phyloP scores from a whole-genome alignment of 306 rosid species.

The Lathyrus oleraceus region DNA sequence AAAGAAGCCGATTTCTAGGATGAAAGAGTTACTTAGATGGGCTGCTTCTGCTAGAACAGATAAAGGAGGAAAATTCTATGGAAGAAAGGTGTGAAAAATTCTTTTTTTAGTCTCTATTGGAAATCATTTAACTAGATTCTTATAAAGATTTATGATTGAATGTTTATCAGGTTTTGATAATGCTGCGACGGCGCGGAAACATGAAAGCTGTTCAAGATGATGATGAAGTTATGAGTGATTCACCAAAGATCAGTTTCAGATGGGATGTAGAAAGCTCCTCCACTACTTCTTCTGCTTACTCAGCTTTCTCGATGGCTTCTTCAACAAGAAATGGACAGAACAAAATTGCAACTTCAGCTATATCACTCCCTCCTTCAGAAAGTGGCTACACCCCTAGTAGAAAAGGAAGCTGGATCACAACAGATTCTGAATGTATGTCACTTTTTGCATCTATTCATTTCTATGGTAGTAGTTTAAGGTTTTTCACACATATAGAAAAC shows the following conservation, averaged over 20 bases:
- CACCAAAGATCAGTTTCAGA: slow-evolving; percentile 89
- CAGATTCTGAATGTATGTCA: slow-evolving; percentile 83
- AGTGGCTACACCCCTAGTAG: slow-evolving; percentile 36
- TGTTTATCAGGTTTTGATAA: slow-evolving; percentile 52
- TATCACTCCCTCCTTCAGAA: slow-evolving; percentile 41
- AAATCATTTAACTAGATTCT: neutral
- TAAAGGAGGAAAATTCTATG: slow-evolving; percentile 60
- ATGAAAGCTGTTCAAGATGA: slow-evolving; percentile 57
- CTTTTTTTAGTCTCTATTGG: neutral
- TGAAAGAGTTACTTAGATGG: slow-evolving; percentile 93
- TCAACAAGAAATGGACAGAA: slow-evolving; percentile 43
- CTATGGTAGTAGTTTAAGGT: neutral
- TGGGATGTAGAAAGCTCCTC: slow-evolving; percentile 88
- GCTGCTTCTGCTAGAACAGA: slow-evolving; percentile 76
- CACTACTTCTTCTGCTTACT: slow-evolving; percentile 64
- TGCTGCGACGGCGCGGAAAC: slow-evolving; percentile 54
- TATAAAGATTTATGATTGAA: neutral
- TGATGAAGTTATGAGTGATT: slow-evolving; percentile 55
- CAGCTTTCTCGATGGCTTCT: slow-evolving; percentile 58
- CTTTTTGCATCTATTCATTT: slow-evolving; percentile 1
- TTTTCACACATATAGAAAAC: neutral
- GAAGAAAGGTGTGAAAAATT: slow-evolving; percentile 49
- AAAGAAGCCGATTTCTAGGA: slow-evolving; percentile 62
- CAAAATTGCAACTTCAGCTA: slow-evolving; percentile 36
- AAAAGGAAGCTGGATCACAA: slow-evolving; percentile 91